These are phyloP conservation scores for Ustilago nuda DNA, from an alignment of 1,284 basidiomycete species.

Conservation along the genomic window DNA sequence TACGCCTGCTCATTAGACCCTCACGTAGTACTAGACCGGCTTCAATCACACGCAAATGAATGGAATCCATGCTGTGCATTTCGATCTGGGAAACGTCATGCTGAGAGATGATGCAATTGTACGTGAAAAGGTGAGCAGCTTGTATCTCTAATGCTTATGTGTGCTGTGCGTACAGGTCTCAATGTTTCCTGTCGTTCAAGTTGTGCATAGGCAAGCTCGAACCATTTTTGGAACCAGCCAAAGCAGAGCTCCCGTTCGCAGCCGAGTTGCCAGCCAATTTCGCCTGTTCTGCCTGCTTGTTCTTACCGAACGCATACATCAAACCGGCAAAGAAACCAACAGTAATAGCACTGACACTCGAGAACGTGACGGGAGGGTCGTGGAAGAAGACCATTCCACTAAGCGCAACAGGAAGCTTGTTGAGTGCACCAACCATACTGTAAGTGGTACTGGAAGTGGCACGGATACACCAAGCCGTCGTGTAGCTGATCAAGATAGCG, in stretches of 20 bases:
- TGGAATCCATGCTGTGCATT: not conserved
- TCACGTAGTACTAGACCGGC: not conserved
- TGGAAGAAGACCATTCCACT: conserved; percentile 73
- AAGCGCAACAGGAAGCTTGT: conserved; percentile 93
- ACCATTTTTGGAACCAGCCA: conserved; percentile 28
- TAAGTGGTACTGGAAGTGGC: conserved; percentile 97
- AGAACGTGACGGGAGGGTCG: conserved; percentile 80
- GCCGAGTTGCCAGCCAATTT: conserved; percentile 47
- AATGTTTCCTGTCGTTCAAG: conserved; percentile 45
- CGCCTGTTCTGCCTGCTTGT: conserved; percentile 63
- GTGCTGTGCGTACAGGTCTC: not conserved
- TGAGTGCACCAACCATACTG: conserved; percentile 98
- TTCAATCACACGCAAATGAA: not conserved
- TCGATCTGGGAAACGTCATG: not conserved
- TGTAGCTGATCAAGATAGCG: conserved; percentile 97
- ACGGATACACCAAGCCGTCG: conserved; percentile 98
- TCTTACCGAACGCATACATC: conserved; percentile 67
- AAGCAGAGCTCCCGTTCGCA: conserved; percentile 42
- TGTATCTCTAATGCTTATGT: not conserved
- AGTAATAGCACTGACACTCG: conserved; percentile 86
- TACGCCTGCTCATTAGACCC: conserved; percentile 7
- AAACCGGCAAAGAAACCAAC: conserved; percentile 87
- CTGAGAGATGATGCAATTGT: not conserved
- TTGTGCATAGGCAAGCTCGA: conserved; percentile 43
- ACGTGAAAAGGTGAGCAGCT: not conserved